Conservation (phyloP, 371 early-diverging fungal species). For the Mortierella sp. region DNA sequence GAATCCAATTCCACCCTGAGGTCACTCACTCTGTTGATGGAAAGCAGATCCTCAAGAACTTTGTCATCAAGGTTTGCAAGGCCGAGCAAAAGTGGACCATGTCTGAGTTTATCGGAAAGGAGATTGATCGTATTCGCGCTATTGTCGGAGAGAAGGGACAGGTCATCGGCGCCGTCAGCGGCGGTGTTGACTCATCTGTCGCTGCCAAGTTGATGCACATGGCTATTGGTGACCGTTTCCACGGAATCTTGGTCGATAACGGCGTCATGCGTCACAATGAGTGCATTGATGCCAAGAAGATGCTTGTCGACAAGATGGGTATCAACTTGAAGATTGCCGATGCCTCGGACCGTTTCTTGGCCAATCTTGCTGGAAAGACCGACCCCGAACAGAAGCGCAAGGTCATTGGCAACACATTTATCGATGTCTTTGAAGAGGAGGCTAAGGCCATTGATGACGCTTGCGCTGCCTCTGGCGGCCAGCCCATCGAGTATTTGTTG, state of each 20-base stretch:
- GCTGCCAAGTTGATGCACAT: conserved; percentile 96
- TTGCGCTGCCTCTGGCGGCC: conserved; percentile 66
- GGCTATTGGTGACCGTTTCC: conserved; percentile 98
- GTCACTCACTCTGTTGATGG: conserved; percentile 97
- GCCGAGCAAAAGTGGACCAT: conserved; percentile 94
- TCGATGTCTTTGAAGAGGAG: conserved; percentile 96
- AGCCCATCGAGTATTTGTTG: conserved; percentile 92
- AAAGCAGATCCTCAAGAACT: conserved; percentile 87
- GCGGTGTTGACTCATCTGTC: conserved; percentile 97
- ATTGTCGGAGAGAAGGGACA: conserved; percentile 93
- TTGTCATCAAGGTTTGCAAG: conserved; percentile 89
- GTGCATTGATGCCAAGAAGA: conserved; percentile 85
- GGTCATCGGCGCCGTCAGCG: conserved; percentile 97
- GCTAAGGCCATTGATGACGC: conserved; percentile 89
- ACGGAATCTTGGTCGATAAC: conserved; percentile 97
- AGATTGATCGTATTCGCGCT: conserved; percentile 91
- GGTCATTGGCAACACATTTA: conserved; percentile 98
- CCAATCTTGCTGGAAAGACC: conserved; percentile 88
- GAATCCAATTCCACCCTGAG: conserved; percentile 98
- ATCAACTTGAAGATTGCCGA: conserved; percentile 96
- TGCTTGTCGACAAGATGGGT: conserved; percentile 88
- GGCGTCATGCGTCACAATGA: conserved; percentile 98
- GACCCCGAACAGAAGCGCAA: conserved; percentile 98
- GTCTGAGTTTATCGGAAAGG: conserved; percentile 94
- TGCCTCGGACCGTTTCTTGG: conserved; percentile 90